Percentiles rank a stretch among this genome's conserved stretches.
These are phyloP conservation scores for Pneumocystis carinii DNA, from an alignment of 1,139 yeast genomes.

Conservation along the genomic window DNA sequence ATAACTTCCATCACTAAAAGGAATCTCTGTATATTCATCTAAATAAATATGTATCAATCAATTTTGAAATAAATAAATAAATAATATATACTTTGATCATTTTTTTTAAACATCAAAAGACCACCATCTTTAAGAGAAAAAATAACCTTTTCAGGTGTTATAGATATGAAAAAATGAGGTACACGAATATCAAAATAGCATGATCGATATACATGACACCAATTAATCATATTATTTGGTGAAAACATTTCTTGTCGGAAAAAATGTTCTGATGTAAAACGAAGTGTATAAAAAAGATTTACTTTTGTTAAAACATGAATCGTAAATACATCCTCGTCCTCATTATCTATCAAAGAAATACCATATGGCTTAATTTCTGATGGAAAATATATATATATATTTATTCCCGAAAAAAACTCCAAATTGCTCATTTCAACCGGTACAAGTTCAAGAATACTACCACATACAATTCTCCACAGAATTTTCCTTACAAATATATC, in stretches of 20 bases:
- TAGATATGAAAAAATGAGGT: slow-evolving; percentile 9
- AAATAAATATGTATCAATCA: not conserved
- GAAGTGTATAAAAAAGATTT: slow-evolving; percentile 6
- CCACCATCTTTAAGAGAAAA: slow-evolving; percentile 11
- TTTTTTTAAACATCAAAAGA: slow-evolving; percentile 5
- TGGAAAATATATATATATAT: not conserved
- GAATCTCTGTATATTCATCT: slow-evolving; percentile 8
- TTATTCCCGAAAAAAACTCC: not conserved
- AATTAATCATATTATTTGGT: slow-evolving; percentile 2
- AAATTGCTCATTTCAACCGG: not conserved
- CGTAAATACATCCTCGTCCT: not conserved
- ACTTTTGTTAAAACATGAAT: slow-evolving; percentile 9
- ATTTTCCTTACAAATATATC: not conserved
- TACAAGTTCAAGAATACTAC: not conserved
- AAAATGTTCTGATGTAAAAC: slow-evolving; percentile 7
- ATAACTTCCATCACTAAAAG: slow-evolving; percentile 9
- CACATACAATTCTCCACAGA: not conserved
- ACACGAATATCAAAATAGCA: slow-evolving; percentile 7
- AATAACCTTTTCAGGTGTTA: slow-evolving; percentile 6
- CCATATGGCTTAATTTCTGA: not conserved
- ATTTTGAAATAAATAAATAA: not conserved
- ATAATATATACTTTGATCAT: slow-evolving; percentile 1
- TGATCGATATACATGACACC: slow-evolving; percentile 6
- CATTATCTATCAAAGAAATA: not conserved
- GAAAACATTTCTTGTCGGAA: not conserved